Evolutionary conservation across 1,139 yeast species (phyloP).

Genomic region (Kodamaea derodonti): DNA sequence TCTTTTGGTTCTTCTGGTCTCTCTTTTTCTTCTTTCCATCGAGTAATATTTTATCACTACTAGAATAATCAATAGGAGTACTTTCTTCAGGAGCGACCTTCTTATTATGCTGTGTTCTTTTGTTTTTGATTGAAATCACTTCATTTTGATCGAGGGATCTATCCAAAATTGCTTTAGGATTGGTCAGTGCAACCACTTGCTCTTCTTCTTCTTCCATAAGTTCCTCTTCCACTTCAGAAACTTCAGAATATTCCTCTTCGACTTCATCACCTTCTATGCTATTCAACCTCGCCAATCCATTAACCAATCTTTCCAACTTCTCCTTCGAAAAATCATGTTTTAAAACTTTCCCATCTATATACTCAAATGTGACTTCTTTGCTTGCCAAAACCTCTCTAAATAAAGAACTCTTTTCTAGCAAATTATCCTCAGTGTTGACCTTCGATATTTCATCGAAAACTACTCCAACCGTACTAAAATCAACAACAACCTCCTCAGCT

Average conservation of each 20-base stretch:
- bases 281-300: slow-evolving; percentile 17
- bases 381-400: slow-evolving; percentile 8
- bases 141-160: slow-evolving; percentile 39
- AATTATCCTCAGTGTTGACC: neutral
- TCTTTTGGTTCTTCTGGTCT: slow-evolving; percentile 16
- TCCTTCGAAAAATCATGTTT: slow-evolving; percentile 19
- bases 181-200: neutral
- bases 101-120: slow-evolving; percentile 13
- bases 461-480: neutral
- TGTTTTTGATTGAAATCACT: slow-evolving; percentile 50
- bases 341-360: slow-evolving; percentile 13
- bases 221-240: slow-evolving; percentile 9
- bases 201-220: slow-evolving; percentile 8
- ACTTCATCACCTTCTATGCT: slow-evolving; percentile 13
- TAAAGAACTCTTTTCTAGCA: slow-evolving; percentile 4
- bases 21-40: slow-evolving; percentile 19
- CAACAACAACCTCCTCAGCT: slow-evolving; percentile 6
- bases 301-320: slow-evolving; percentile 14
- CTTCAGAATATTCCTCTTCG: slow-evolving; percentile 8
- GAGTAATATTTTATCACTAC: slow-evolving; percentile 45
- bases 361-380: slow-evolving; percentile 18
- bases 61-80: slow-evolving; percentile 42
- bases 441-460: neutral
- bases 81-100: slow-evolving; percentile 7
- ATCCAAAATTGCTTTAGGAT: slow-evolving; percentile 5